Evolutionary conservation across 2,329 filamentous ascomycete species (phyloP).

Genomic region (Cercospora brassicicola): DNA sequence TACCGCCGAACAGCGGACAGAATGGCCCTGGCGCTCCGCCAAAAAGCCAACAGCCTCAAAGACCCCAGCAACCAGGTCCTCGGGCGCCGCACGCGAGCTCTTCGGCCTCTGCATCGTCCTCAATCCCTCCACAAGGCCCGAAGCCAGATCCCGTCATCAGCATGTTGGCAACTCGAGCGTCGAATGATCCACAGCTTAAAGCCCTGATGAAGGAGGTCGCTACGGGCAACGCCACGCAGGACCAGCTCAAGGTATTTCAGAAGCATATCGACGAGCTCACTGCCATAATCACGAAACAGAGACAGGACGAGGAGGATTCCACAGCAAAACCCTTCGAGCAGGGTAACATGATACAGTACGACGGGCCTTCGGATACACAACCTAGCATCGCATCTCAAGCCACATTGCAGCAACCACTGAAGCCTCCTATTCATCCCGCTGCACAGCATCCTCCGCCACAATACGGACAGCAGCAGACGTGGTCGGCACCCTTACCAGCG

Average conservation of each 20-base stretch:
- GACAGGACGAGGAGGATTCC: conserved; percentile 33
- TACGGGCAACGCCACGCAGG: conserved; percentile 67
- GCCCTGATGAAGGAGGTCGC: conserved; percentile 82
- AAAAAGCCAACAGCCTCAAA: conserved; percentile 16
- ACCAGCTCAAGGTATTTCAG: conserved; percentile 74
- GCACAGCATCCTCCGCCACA: conserved; percentile 13
- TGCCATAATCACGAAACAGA: conserved; percentile 46
- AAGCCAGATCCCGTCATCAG: conserved; percentile 75
- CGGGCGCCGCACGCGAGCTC: conserved; percentile 1
- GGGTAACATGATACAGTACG: conserved; percentile 28
- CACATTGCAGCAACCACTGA: conserved; percentile 15
- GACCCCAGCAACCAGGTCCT: conserved; percentile 9
- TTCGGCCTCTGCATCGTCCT: conserved; percentile 12
- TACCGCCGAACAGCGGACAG: conserved; percentile 3
- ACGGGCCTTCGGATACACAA: conserved; percentile 23
- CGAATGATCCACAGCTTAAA: conserved; percentile 69
- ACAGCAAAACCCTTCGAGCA: conserved; percentile 16
- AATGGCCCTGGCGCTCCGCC: not conserved
- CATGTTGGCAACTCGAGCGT: conserved; percentile 72
- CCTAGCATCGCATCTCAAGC: not conserved
- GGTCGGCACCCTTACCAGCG: conserved; percentile 17
- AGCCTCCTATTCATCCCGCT: conserved; percentile 15
- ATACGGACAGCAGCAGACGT: conserved; percentile 31
- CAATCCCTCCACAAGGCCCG: conserved; percentile 26
- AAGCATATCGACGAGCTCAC: conserved; percentile 78